Percentiles rank a stretch among this genome's conserved stretches.
phyloP scores from a whole-genome alignment of 2,329 filamentous ascomycete species.

The Allantophomopsis lycopodina region DNA sequence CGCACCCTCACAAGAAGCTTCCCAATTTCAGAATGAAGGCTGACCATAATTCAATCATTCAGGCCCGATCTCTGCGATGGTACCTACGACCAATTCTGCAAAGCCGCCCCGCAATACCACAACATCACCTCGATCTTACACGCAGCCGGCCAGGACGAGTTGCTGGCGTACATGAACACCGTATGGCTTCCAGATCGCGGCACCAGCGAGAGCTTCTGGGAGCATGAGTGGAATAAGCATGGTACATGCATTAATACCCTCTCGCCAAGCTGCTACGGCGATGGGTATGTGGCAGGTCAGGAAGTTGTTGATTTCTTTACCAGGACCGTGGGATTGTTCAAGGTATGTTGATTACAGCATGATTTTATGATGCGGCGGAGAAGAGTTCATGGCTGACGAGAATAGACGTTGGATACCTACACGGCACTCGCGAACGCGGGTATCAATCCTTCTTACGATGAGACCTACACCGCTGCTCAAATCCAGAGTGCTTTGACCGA shows the following conservation, averaged over 20 bases:
- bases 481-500: conserved; percentile 24
- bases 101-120: conserved; percentile 42
- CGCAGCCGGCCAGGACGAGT: conserved; percentile 6
- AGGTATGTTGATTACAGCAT: conserved; percentile 18
- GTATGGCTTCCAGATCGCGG: conserved; percentile 59
- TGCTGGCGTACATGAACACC: conserved; percentile 50
- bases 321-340: conserved; percentile 48
- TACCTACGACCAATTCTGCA: conserved; percentile 51
- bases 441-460: conserved; percentile 28
- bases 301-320: conserved; percentile 59
- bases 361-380: too few relatives aligned
- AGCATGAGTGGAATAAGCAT: conserved; percentile 66
- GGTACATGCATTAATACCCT: conserved; percentile 60
- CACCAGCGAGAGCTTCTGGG: conserved; percentile 51
- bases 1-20: background rate
- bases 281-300: conserved; percentile 38
- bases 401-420: conserved; percentile 4
- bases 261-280: conserved; percentile 48
- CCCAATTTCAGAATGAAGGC: too few relatives aligned
- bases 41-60: background rate
- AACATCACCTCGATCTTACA: conserved; percentile 43
- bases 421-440: conserved; percentile 43
- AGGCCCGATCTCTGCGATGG: conserved; percentile 51
- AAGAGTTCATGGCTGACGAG: too few relatives aligned
- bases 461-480: conserved; percentile 22